Base-by-base conservation (phyloP, 2,329 filamentous ascomycete genomes). In the Paraphaeosphaeria sporulosa region DNA sequence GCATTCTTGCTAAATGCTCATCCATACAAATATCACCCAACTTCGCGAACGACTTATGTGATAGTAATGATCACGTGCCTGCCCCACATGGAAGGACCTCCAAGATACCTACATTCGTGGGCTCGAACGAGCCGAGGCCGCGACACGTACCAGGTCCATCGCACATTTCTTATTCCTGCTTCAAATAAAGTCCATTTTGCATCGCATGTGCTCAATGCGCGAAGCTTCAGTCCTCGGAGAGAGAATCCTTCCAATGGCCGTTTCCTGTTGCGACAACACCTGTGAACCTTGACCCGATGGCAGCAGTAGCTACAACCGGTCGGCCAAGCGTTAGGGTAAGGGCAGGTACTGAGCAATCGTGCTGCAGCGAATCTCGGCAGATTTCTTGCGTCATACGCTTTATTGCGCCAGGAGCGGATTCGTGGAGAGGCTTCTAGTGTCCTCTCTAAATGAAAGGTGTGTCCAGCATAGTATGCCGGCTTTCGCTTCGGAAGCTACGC, bases 381-480 rank as follows among this genome's bases (percentile, higher is more conserved):
- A 17, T 23, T 17, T 7, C 10, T 54, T 21, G 19, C 38, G 25
- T 51, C 47, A 43, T 23, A 30, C 7, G 52, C 42, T 36, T 32
- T 34, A 42, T 60, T 13, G 42, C 15, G 21, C 32, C 42, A 25
- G 25, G 21, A 38, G 43, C 38, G 58, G 53, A 60, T 60, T 60
- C 53, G 58, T 60, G 58, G 58, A 57, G 23, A 25, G 32, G 30
- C 48, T 49, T 23, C 44, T 55, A 17, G 48, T 25, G 43, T 21
- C 4, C 34, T 54, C 21, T 43, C 49, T 54, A 57, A 49, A 57
- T 57, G 48, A 49, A 27, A 44, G 51, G 19, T 44, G 38, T 17
- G 44, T n/a, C 12, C 27, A 54, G 25, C 40, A 53, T 25, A 27
- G 4, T 44, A 44, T 17, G 38, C 27, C 46, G 47, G 49, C 53